Evolutionary conservation across 2,329 filamentous ascomycete species (phyloP), one percentile per base, ranked within the genome.

Genomic region (Claviceps fusiformis): DNA sequence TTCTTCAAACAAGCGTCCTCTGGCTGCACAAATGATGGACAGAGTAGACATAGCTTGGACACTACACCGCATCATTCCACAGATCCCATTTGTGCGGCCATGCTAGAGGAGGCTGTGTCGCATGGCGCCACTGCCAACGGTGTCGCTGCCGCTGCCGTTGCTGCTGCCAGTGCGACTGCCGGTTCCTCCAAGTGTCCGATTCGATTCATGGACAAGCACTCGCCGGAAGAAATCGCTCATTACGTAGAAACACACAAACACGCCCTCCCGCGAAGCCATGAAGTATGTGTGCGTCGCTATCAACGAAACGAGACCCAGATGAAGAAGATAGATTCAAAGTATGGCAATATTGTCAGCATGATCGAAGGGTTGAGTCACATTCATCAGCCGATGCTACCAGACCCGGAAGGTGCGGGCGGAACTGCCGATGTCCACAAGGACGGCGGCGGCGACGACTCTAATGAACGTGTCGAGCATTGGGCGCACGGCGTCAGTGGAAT

Each of bases 171-270:
- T 24, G 44, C 44, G 24, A 11, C 24, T 5, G 11, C 44, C 44
- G 73, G 76, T 19, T 75, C 69, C 43, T 70, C 81, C 55, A 89
- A 89, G 65, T 97, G 92, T 69, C 92, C 92, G 3, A 97, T 97
- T 57, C 87, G 92, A 50, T 96, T 87, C 71, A 76, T 96, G 65
- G 86, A 96, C 69, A 86, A 95, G 68, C 91, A 95, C 66, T 90
- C 89, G 2, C 89, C 92, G 2, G 89, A 95, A 72, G 91, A 96
- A 66, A 85, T 97, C 58, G 92, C 92, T 15, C 82, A 87, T 64
- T 97, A 95, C 68, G 89, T 97, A 64, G 89, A 96, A 68, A 90
- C 85, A 53, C 91, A 96, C 73, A 96, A 96, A 69, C 91, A 97
- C 70, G 87, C 95, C 68, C 80, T 97, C 54, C 92, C 92, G 10